Percentiles rank a stretch among this genome's conserved stretches.
phyloP scores from a whole-genome alignment of 1,284 basidiomycete species.

The Xerocomus minutiporus region DNA sequence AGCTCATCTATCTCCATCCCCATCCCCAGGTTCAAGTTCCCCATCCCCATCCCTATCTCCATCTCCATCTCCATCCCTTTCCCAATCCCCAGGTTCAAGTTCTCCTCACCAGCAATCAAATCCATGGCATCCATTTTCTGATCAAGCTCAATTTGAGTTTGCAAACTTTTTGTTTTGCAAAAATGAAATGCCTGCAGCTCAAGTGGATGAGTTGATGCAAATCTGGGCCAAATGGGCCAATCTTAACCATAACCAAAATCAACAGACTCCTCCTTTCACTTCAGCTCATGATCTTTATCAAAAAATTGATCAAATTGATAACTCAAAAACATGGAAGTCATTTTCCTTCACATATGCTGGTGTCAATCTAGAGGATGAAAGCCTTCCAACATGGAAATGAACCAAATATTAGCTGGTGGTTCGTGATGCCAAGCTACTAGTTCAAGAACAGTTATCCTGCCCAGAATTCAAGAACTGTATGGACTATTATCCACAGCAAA shows the following conservation, averaged over 20 bases:
- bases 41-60: too few species aligned
- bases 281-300: background rate
- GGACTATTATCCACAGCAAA: background rate
- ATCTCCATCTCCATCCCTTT: too few species aligned
- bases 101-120: background rate
- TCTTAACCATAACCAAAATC: background rate
- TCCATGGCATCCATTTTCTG: background rate
- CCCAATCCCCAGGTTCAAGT: background rate
- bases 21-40: background rate
- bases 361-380: background rate
- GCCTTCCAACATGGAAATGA: background rate
- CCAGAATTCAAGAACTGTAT: background rate
- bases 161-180: background rate
- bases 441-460: background rate
- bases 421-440: background rate
- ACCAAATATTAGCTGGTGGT: background rate
- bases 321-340: background rate
- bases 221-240: background rate
- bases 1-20: background rate
- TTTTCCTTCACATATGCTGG: background rate
- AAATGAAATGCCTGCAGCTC: background rate
- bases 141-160: background rate
- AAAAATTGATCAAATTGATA: background rate
- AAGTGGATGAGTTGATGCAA: background rate
- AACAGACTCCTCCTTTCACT: background rate